These are phyloP conservation scores for Ogataea wickerhamii DNA, from an alignment of 805 yeast genomes.

Conservation along the genomic window DNA sequence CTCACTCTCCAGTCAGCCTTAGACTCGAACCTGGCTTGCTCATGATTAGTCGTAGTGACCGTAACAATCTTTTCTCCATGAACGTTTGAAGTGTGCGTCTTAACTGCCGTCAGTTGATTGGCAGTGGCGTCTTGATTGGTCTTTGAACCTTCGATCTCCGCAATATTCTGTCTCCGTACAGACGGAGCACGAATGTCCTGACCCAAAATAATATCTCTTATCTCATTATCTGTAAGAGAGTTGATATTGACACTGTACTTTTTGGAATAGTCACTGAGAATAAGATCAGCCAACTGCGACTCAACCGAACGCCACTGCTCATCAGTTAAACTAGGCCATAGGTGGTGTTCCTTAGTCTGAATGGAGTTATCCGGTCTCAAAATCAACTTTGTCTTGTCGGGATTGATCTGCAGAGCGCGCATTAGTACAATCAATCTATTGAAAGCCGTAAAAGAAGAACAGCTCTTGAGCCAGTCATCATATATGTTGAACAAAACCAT, in stretches of 20 bases:
- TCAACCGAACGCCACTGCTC: constrained; percentile 94
- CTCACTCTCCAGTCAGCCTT: constrained; percentile 87
- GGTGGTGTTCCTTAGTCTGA: constrained; percentile 68
- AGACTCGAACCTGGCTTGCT: constrained; percentile 77
- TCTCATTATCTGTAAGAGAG: constrained; percentile 87
- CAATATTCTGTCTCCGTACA: constrained; percentile 75
- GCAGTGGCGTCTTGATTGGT: constrained; percentile 37
- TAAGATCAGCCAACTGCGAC: constrained; percentile 80
- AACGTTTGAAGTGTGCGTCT: constrained; percentile 79
- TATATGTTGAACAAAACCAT: constrained; percentile 87
- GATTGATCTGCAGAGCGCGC: constrained; percentile 75
- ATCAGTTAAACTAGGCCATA: constrained; percentile 88
- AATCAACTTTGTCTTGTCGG: constrained; percentile 71
- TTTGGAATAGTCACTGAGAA: constrained; percentile 78
- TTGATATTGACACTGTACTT: constrained; percentile 83
- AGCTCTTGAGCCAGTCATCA: constrained; percentile 87
- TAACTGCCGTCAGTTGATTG: constrained; percentile 67
- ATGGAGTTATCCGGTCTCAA: constrained; percentile 72
- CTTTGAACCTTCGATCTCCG: constrained; percentile 58
- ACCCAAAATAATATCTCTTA: constrained; percentile 89
- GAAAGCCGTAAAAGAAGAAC: constrained; percentile 90
- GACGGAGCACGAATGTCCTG: constrained; percentile 93
- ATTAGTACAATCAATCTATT: constrained; percentile 80
- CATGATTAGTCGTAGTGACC: constrained; percentile 86
- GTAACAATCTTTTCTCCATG: constrained; percentile 97